A percentile compares a stretch with the other conserved stretches of the same genome.
Conservation (phyloP, 2,329 filamentous ascomycete genomes). For the Malbranchea zuffiana region DNA sequence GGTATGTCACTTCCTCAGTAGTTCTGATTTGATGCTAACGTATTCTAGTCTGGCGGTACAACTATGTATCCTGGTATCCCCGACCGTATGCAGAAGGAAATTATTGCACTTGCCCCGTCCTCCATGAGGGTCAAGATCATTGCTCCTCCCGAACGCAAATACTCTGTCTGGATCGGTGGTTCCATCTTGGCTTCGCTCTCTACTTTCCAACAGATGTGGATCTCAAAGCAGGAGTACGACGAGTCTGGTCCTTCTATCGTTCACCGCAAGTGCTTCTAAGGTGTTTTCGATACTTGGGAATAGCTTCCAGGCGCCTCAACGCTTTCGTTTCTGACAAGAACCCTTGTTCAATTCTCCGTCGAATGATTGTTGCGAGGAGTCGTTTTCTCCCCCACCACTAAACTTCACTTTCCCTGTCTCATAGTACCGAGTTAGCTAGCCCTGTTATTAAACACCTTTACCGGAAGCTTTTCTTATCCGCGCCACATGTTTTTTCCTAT, state of each 20-base stretch:
- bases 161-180: slow-evolving; percentile 99
- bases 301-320: no score
- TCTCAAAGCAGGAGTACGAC: slow-evolving; percentile 99
- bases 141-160: slow-evolving; percentile 99
- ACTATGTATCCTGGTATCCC: slow-evolving; percentile 99
- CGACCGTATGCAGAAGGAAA: slow-evolving; percentile 99
- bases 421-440: no score
- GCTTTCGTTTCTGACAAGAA: no score
- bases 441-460: no score
- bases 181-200: slow-evolving; percentile 98
- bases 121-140: slow-evolving; percentile 99
- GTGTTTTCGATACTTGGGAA: no score
- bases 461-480: no score
- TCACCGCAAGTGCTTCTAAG: slow-evolving; percentile 99
- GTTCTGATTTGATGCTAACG: slow-evolving; percentile 5
- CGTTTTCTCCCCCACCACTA: no score
- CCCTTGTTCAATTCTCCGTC: no score
- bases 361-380: no score
- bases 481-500: no score
- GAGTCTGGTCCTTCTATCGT: slow-evolving; percentile 99
- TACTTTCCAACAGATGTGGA: slow-evolving; percentile 99
- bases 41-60: slow-evolving; percentile 85
- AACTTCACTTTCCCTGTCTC: no score
- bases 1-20: slow-evolving; percentile 49
- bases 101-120: slow-evolving; percentile 95